Evolutionary conservation across 1,139 yeast species (phyloP), one percentile per base, ranked within the genome.

Genomic region (Suhomyces taliae): DNA sequence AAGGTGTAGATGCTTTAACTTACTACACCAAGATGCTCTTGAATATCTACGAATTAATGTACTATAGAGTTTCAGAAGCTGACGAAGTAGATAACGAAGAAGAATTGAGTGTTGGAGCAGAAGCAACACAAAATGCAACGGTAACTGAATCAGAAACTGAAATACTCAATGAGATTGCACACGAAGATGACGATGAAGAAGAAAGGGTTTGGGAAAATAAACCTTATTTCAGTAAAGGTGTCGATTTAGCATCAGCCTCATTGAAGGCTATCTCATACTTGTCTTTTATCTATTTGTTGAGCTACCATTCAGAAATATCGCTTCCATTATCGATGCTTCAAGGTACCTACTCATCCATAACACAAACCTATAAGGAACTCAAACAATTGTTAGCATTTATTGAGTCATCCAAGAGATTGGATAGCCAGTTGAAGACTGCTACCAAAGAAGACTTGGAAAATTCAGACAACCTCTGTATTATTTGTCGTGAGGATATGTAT

Each of bases 401-500:
- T 44, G 79, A 78, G 50, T 87, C 90, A 12, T 72, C 88, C 7
- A 80, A 79, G 43, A 80, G 83, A 54, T 71, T 93, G 60, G 90
- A 87, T 52, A 70, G 76, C 35, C 83, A 79, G 52, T 70, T 93
- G 45, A 79, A 78, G 6, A 78, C 82, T 46, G 87, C 87, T 2
- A 76, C 83, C 5, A 71, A 66, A 31, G 79, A 73, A 32, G 96
- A 90, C 47, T 70, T 91, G 51, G 74, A 67, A 14, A 73, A 77
- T 9, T 81, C 81, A 37, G 81, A 84, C 53, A 79, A 77, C 49
- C 70, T 87, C 34, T 90, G 97, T 66, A 87, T 87, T 50, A 85
- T 90, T 37, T 90, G 97, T 64, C 80, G 95, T 41, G 96, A 89
- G 53, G 95, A 86, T 50, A 87, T 90, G 96, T 64, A 64, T 27